Base-by-base conservation (phyloP, 352 stramenopile genomes). In the Saprolegnia parasitica region DNA sequence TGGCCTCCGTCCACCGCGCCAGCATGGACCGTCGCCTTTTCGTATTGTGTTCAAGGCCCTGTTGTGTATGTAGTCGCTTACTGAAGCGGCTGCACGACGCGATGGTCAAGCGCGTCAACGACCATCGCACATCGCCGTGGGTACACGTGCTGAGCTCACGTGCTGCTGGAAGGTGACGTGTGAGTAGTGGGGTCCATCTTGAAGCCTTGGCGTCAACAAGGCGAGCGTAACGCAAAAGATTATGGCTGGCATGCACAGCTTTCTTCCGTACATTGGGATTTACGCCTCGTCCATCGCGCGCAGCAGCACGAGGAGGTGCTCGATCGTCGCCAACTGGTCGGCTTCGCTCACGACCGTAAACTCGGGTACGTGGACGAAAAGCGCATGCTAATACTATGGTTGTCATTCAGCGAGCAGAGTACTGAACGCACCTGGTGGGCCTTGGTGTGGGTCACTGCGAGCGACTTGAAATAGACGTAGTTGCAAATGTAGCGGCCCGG, bases 401-500 rank as follows among this genome's bases (percentile, higher is more conserved):
- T 49, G 18, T 35, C 71, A 1, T 50, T 26, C 18, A 67, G 20
- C 5, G 4, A 24, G 32, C 10, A 29, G 52, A n/a, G 2, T 55
- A 63, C 3, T 9, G 21, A n/a, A 6, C 29, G 54, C 65, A 68
- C 72, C 32, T 79, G 62, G 13, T 70, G 71, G 21, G 67, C 71
- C 29, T 83, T 77, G 23, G 73, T 56, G 42, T 89, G 83, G 68
- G 76, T 71, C 82, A 84, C 90, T 42, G 82, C 71, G 16, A 95
- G 81, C 73, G 84, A 93, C 37, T 80, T 72, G 71, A 83, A 95
- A 78, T 91, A 95, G 18, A 91, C 85, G 68, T 79, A 92, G 74
- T 95, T 95, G 76, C 86, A 95, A 65, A 95, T 91, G 76, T 91
- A 95, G 24, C 86, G 77, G 6, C 86, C 86, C 1, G 84, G 84